Evolutionary conservation across 148 eudicot genomes (phyloP), one percentile per base, ranked within the genome.

Genomic region (Chenopodium formosanum): DNA sequence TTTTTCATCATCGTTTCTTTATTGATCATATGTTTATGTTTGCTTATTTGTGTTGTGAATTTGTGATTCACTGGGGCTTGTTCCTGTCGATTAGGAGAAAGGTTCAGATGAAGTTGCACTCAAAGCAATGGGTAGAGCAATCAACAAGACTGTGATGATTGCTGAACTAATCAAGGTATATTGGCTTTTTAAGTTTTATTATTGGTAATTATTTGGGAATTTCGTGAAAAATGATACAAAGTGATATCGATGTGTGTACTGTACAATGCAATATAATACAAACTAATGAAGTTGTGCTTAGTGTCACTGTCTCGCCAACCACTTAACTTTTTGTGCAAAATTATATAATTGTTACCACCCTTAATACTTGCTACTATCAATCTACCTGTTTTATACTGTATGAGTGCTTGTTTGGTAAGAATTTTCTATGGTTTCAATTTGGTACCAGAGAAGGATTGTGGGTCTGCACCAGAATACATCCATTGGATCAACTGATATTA

Each of bases 71-170:
- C 67, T 53, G n/a, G 16, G 70, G 22, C 10, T 71, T 76, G 62
- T 78, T 78, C 62, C 4, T 40, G 50, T 50, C 79, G 56, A 76
- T n/a, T 40, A 86, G 94, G 94, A 93, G 73, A 91, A 91, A 85
- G 91, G 89, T 32, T 86, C 89, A 8, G 79, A 84, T 77, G 94
- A 93, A 75, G 81, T 93, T 85, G 92, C 80, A 37, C 86, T 93
- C 64, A 91, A 89, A 88, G 97, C 94, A 72, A 93, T 91, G 97
- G 97, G 94, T 23, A 92, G 91, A 82, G 97, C 97, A 13, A 93
- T 91, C 77, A 91, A 89, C 78, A 93, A 93, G 85, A 88, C 94
- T 47, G 97, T 93, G 32, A 84, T 86, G 89, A 89, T 93, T 75
- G 92, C 88, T 3, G 97, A 93, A 78, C 78, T 92, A 47, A 91